Evolutionary conservation across 306 rosid species (phyloP), one percentile per base, ranked within the genome.

Genomic region (Hippophae rhamnoides): DNA sequence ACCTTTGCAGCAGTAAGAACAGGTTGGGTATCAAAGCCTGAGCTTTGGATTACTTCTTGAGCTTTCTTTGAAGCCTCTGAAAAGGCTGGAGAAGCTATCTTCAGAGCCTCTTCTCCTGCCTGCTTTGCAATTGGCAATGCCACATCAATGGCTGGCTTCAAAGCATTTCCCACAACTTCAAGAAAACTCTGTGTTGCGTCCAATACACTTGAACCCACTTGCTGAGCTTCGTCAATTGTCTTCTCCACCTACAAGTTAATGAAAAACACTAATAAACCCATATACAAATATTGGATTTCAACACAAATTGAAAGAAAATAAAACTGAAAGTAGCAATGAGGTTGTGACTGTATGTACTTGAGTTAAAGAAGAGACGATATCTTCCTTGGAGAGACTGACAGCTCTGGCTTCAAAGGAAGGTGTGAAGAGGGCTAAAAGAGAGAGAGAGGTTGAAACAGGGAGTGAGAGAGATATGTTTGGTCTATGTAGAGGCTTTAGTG

Each of bases 31-130:
- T 85, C 88, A 63, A 92, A 12, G 73, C 96, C 96, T 23, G 89
- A 65, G 75, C 79, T 78, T 50, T 83, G 82, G 11, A 92, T 78
- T 18, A 85, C 86, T 70, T 88, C 88, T 54, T 88, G 90, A 8
- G 94, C 99, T 67, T 70, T 82, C 80, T 79, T 85, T 9, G 95
- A 76, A 51, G 76, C 96, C 70, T 87, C 95, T 0, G 93, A 92
- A 55, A 92, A 63, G 8, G 83, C 82, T 0, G 99, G 95, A 14
- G 96, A 83, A 72, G 97, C 89, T 13, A 80, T 7, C 74, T 82
- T 80, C 61, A 88, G 53, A 1, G 93, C 96, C 83, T 83, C 82
- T 62, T 80, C 82, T 45, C 90, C 95, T 6, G 95, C 96, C 67
- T 78, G 83, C 70, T 69, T 72, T 14, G 82, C 85, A 65, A 88